These are phyloP conservation scores for Chaetomium cochliodes DNA, from an alignment of 495 filamentous ascomycete species.

Conservation along the genomic window DNA sequence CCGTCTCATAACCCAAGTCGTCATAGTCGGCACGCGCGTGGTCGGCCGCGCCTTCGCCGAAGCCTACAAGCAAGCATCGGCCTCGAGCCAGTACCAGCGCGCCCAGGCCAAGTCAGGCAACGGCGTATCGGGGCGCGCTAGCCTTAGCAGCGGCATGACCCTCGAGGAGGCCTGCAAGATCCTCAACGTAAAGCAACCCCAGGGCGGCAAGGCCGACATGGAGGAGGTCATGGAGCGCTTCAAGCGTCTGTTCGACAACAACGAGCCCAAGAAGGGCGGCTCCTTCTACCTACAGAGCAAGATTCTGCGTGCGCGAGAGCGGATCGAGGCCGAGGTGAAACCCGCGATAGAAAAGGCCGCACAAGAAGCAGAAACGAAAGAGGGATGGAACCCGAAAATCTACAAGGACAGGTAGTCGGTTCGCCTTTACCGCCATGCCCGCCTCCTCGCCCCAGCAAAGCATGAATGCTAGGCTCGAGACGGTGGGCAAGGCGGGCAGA, in stretches of 20 bases:
- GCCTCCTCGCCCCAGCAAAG: background rate
- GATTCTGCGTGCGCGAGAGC: constrained; percentile 81
- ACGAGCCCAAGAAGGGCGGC: constrained; percentile 91
- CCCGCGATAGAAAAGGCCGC: constrained; percentile 52
- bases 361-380: constrained; percentile 65
- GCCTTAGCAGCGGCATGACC: constrained; percentile 69
- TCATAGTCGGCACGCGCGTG: constrained; percentile 84
- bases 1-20: constrained; percentile 88
- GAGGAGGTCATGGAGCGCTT: constrained; percentile 80
- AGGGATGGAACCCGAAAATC: constrained; percentile 91
- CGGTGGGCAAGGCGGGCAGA: background rate
- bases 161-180: constrained; percentile 98
- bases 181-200: constrained; percentile 88
- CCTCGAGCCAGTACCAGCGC: constrained; percentile 74
- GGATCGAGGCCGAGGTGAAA: constrained; percentile 79
- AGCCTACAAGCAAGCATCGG: constrained; percentile 87
- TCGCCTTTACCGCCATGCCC: background rate
- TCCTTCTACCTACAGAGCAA: constrained; percentile 99
- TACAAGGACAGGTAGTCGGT: constrained; percentile 74
- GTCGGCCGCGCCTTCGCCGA: constrained; percentile 89
- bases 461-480: background rate
- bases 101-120: constrained; percentile 56
- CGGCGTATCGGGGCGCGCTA: constrained; percentile 40
- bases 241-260: constrained; percentile 90
- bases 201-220: constrained; percentile 69